Evolutionary conservation across 495 filamentous ascomycete species (phyloP).

Genomic region (Pseudevernia furfuracea): DNA sequence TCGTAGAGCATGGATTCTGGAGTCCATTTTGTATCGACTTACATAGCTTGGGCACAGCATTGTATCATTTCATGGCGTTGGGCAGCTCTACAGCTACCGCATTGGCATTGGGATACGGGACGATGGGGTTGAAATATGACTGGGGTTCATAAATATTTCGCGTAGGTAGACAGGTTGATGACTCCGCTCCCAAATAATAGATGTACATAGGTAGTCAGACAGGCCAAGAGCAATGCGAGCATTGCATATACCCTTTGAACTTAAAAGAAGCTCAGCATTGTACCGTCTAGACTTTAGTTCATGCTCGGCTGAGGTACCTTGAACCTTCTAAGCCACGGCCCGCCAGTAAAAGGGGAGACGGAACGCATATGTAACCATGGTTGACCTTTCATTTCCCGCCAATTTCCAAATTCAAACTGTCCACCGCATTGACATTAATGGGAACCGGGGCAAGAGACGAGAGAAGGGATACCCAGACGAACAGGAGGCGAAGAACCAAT

Average conservation of each 20-base stretch:
- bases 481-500: background rate
- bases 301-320: background rate
- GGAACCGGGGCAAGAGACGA: background rate
- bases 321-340: conserved; percentile 10
- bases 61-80: conserved; percentile 9
- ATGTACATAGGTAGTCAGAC: conserved; percentile 17
- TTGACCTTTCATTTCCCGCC: background rate
- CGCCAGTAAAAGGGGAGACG: conserved; percentile 14
- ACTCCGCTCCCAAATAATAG: conserved; percentile 15
- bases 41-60: conserved; percentile 9
- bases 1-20: background rate
- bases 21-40: background rate
- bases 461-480: background rate
- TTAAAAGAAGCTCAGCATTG: background rate
- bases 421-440: background rate
- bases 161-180: background rate
- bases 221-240: background rate
- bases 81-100: conserved; percentile 9
- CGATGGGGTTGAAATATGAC: background rate
- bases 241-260: background rate
- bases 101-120: conserved; percentile 9
- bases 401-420: background rate
- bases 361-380: conserved; percentile 3
- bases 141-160: background rate
- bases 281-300: background rate